Conservation (phyloP, 1,284 basidiomycete genomes). For the Naganishia sp. region DNA sequence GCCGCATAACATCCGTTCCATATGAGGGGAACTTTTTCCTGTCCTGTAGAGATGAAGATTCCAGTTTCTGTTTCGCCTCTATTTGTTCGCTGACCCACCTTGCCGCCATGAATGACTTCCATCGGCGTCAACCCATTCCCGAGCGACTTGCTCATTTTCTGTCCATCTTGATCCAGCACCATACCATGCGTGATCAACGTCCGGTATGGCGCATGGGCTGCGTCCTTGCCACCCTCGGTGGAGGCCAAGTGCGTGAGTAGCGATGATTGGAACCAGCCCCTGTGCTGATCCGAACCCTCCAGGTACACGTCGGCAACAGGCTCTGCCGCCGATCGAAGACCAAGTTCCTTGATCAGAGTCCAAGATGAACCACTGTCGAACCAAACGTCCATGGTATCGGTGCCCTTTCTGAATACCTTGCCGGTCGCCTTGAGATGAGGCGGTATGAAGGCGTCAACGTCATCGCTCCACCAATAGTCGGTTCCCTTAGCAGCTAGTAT, state of each 20-base stretch:
- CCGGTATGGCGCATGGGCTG: conserved; percentile 65
- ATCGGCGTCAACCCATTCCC: conserved; percentile 90
- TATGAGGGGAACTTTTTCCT: conserved; percentile 71
- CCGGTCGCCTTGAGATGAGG: conserved; percentile 59
- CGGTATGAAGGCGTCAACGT: conserved; percentile 78
- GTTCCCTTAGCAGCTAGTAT: conserved; percentile 74
- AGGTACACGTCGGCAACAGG: conserved; percentile 82
- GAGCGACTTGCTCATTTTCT: conserved; percentile 98
- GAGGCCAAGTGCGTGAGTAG: conserved; percentile 75
- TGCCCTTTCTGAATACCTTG: conserved; percentile 69
- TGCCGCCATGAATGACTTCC: conserved; percentile 74
- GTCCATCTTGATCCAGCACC: conserved; percentile 85
- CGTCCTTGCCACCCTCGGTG: conserved; percentile 42
- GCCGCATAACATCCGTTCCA: conserved; percentile 81
- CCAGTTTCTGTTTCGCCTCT: no score
- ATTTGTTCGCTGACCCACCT: conserved; percentile 58
- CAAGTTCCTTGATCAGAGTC: conserved; percentile 67
- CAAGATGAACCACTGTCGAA: conserved; percentile 97
- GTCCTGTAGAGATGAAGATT: conserved; percentile 56
- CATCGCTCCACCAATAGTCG: conserved; percentile 88
- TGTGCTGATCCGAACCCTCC: conserved; percentile 96
- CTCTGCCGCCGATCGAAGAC: conserved; percentile 45
- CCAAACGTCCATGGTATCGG: conserved; percentile 99
- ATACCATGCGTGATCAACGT: conserved; percentile 94
- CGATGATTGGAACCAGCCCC: conserved; percentile 99